These are phyloP conservation scores for Candida vaughaniae DNA, from an alignment of 805 yeast genomes.

Conservation along the genomic window DNA sequence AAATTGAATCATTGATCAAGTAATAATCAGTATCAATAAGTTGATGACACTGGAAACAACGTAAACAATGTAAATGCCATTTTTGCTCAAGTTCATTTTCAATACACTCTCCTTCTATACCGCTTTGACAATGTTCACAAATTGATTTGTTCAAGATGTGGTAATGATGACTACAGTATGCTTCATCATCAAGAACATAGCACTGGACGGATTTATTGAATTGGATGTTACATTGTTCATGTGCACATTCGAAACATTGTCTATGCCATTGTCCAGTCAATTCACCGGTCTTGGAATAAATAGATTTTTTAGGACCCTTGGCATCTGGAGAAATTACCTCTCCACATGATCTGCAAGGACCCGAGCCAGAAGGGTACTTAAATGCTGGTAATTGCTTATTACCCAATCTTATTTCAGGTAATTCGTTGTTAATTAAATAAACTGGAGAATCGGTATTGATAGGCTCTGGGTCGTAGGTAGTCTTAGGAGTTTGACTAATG, in stretches of 20 bases:
- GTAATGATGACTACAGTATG: slow-evolving; percentile 78
- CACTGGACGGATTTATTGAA: slow-evolving; percentile 64
- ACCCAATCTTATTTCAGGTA: slow-evolving; percentile 6
- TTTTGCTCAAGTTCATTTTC: slow-evolving; percentile 70
- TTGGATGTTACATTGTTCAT: slow-evolving; percentile 48
- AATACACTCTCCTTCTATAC: slow-evolving; percentile 89
- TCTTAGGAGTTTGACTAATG: slow-evolving; percentile 10
- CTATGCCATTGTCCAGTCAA: slow-evolving; percentile 94
- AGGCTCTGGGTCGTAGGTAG: neutral
- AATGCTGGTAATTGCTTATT: slow-evolving; percentile 7
- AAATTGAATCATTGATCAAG: slow-evolving; percentile 46
- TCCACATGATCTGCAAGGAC: slow-evolving; percentile 79
- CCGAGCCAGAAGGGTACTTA: slow-evolving; percentile 57
- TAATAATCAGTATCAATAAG: slow-evolving; percentile 55
- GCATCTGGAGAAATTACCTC: slow-evolving; percentile 44
- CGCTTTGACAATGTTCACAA: slow-evolving; percentile 67
- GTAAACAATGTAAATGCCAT: slow-evolving; percentile 74
- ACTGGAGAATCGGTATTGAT: neutral
- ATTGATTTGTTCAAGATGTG: slow-evolving; percentile 74
- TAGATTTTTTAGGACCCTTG: slow-evolving; percentile 50
- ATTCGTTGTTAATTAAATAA: neutral
- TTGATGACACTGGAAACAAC: slow-evolving; percentile 59
- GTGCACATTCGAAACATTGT: slow-evolving; percentile 72
- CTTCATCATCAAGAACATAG: slow-evolving; percentile 75
- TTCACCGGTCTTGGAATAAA: slow-evolving; percentile 83